Evolutionary conservation across 495 filamentous ascomycete species (phyloP).

Genomic region (Aspergillus incahuasiensis): DNA sequence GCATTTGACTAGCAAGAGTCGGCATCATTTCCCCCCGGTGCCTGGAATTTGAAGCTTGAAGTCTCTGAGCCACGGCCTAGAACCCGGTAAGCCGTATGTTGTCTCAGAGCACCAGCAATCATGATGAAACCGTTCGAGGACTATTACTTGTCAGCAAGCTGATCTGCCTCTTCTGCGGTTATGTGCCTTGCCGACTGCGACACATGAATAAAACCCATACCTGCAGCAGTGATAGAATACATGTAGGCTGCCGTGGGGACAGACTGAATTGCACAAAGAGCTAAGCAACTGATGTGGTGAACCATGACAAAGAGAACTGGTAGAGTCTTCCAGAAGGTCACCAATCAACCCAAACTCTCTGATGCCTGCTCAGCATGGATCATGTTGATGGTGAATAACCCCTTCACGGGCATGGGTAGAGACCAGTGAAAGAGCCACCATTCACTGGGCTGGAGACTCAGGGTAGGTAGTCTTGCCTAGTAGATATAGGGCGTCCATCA

Average conservation of each 20-base stretch:
- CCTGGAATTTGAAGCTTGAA: not conserved
- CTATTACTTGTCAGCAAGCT: not conserved
- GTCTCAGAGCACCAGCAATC: not conserved
- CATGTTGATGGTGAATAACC: not conserved
- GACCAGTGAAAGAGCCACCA: not conserved
- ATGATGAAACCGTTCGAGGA: not conserved
- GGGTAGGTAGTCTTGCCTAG: not conserved
- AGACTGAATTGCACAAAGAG: not conserved
- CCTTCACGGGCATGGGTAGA: not conserved
- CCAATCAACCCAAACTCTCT: not conserved
- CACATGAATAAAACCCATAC: not conserved
- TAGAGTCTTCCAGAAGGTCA: not conserved
- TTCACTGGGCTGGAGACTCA: not conserved
- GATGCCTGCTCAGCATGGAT: not conserved
- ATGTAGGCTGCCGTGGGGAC: not conserved
- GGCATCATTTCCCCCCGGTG: not conserved
- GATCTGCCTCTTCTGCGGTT: not conserved
- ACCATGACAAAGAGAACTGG: too few species aligned
- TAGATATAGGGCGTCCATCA: not conserved
- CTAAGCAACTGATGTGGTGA: not conserved
- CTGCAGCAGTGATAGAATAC: not conserved
- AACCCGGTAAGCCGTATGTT: not conserved
- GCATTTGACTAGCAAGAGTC: not conserved
- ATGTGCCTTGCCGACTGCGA: not conserved
- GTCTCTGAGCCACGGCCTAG: not conserved